These are phyloP conservation scores for Lyophyllum decastes DNA, from an alignment of 768 basidiomycete genomes.

Conservation along the genomic window DNA sequence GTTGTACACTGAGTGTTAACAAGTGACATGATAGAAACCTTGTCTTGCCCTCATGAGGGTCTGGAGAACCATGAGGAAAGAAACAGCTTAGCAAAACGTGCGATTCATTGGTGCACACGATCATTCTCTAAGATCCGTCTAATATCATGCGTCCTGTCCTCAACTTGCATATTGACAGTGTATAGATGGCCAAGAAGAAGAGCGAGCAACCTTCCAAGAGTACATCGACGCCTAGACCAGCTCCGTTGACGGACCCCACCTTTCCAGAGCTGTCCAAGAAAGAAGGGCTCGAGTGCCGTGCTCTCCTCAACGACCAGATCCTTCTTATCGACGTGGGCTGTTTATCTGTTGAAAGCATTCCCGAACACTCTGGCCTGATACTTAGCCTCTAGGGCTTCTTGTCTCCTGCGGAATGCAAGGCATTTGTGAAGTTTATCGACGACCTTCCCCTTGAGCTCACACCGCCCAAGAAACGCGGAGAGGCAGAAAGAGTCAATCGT, in stretches of 20 bases:
- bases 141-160: not conserved
- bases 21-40: no score
- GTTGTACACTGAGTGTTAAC: not conserved
- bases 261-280: slow-evolving; percentile 53
- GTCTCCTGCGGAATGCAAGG: slow-evolving; percentile 61
- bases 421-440: slow-evolving; percentile 61
- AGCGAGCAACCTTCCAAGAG: not conserved
- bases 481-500: slow-evolving; percentile 74
- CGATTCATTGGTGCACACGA: no score
- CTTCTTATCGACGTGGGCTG: slow-evolving; percentile 56
- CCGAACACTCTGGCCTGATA: not conserved
- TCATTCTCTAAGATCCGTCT: not conserved
- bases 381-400: slow-evolving; percentile 50
- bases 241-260: not conserved
- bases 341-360: not conserved
- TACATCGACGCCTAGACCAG: not conserved
- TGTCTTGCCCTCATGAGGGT: no score
- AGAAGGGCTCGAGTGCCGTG: slow-evolving; percentile 41
- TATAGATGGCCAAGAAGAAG: slow-evolving; percentile 19
- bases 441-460: slow-evolving; percentile 61
- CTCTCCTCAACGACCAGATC: slow-evolving; percentile 65
- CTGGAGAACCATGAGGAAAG: no score
- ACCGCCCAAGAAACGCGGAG: slow-evolving; percentile 70
- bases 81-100: no score
- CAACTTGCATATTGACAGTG: not conserved